phyloP scores from a whole-genome alignment of 148 eudicot species.

The Camellia sinensis region DNA sequence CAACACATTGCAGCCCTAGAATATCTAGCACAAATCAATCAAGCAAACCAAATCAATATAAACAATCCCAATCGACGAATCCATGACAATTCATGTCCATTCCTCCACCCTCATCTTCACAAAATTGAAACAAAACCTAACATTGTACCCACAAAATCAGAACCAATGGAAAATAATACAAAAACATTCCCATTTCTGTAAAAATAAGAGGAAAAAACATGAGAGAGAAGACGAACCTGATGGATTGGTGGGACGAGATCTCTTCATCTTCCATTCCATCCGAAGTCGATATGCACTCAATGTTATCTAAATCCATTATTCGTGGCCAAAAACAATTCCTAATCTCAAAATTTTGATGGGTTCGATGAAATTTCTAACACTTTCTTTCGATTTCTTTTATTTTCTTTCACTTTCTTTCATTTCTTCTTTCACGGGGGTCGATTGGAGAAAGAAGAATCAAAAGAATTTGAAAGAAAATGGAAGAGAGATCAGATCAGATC shows the following conservation, averaged over 20 bases:
- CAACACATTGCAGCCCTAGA: not conserved
- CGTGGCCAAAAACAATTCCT: slow-evolving; percentile 4
- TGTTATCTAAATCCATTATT: slow-evolving; percentile 57
- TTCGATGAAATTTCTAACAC: slow-evolving; percentile 2
- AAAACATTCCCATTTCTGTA: too few relatives aligned
- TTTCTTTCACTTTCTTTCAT: slow-evolving; percentile 13
- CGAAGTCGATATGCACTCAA: slow-evolving; percentile 67
- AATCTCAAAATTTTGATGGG: not conserved
- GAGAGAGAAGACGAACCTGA: slow-evolving; percentile 44
- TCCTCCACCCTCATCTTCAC: slow-evolving; percentile 2
- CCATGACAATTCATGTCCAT: not conserved
- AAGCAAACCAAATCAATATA: not conserved
- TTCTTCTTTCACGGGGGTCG: not conserved
- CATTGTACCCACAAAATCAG: not conserved
- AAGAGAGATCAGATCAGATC: too few relatives aligned
- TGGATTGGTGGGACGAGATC: slow-evolving; percentile 75
- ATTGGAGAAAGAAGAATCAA: slow-evolving; percentile 4
- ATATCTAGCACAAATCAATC: not conserved
- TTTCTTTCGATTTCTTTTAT: not conserved
- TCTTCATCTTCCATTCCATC: slow-evolving; percentile 80
- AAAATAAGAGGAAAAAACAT: not conserved
- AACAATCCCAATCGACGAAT: not conserved
- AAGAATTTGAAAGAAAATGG: slow-evolving; percentile 11
- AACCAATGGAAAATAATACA: too few relatives aligned
- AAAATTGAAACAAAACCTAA: not conserved